Base-by-base conservation (phyloP, 768 basidiomycete genomes). In the Mycena rebaudengoi region DNA sequence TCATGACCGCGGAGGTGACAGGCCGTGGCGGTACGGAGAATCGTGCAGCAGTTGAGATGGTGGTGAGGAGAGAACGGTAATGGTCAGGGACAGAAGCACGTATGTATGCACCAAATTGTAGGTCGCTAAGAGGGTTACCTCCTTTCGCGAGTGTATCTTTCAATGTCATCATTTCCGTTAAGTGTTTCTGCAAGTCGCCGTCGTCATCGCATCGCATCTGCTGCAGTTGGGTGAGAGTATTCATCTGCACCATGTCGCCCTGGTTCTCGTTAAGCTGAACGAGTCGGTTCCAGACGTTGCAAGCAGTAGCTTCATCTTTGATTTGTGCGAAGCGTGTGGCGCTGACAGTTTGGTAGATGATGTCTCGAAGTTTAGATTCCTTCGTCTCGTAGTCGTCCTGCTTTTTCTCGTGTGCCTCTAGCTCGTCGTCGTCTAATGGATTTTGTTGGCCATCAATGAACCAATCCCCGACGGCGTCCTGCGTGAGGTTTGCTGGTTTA, bases 181-280 rank as follows among this genome's bases (percentile, higher is more conserved):
- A 23, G n/a, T 43, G 41, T 43, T 43, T 21, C 41, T 43, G 41
- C 14, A 43, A 20, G 16, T 43, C 41, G 20, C 23, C 41, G 44
- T 45, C 21, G 23, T 45, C 44, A 13, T 26, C 21, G 11, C 44
- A 41, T 11, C 52, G 26, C 52, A 54, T 54, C 16, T 54, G 52
- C 40, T 54, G 52, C 26, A 54, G 23, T 14, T 21, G 39, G 40
- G 21, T 54, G 5, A 54, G 18, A 4, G 13, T 21, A 23, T 43
- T 41, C 18, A 54, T 10, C 20, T 54, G 52, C 3, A 52, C 37
- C 51, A 52, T 52, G n/a, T 52, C 51, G n/a, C 37, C 51, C 23
- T 16, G 21, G 23, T 52, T 26, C 33, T 52, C 37, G 16, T 52
- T 52, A 26, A 52, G 51, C 16, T 37, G 5, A 16, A 26, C 25